phyloP scores from a whole-genome alignment of 192 early-diverging fungal species.

The Backusella macrospora region DNA sequence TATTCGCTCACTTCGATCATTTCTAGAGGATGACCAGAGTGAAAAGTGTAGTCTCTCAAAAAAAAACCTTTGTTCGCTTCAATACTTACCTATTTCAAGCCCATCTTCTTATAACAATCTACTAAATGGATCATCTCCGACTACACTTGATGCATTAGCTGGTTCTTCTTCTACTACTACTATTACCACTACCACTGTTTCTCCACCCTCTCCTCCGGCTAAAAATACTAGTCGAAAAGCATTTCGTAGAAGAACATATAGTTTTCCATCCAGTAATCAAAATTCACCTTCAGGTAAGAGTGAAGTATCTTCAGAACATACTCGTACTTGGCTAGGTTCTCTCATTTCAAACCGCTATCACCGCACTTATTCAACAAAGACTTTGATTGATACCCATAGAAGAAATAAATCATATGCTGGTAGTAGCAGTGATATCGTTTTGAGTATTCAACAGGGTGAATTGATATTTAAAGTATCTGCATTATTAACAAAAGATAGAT shows the following conservation, averaged over 20 bases:
- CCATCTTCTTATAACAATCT: neutral
- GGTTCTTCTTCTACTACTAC: neutral
- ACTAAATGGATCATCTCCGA: neutral
- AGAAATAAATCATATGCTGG: neutral
- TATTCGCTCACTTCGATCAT: constrained; percentile 19
- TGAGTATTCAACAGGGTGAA: constrained; percentile 37
- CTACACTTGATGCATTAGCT: neutral
- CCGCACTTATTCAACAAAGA: constrained; percentile 16
- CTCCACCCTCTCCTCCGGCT: neutral
- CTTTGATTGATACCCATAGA: constrained; percentile 9
- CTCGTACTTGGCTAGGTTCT: constrained; percentile 37
- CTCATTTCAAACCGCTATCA: constrained; percentile 23
- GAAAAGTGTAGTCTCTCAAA: neutral
- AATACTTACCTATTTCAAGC: constrained; percentile 3
- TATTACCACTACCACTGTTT: neutral
- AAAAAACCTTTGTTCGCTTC: neutral
- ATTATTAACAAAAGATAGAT: constrained; percentile 2
- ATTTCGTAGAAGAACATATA: constrained; percentile 25
- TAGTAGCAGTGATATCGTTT: constrained; percentile 30
- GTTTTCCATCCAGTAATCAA: constrained; percentile 38
- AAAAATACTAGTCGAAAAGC: neutral
- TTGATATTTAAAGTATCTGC: constrained; percentile 43
- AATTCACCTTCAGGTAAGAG: neutral
- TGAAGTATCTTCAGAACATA: constrained; percentile 17
- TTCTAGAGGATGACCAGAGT: constrained; percentile 16